Percentiles rank a stretch among this genome's conserved stretches.
phyloP scores from a whole-genome alignment of 257 asterid species.

The Scutellaria galericulata region DNA sequence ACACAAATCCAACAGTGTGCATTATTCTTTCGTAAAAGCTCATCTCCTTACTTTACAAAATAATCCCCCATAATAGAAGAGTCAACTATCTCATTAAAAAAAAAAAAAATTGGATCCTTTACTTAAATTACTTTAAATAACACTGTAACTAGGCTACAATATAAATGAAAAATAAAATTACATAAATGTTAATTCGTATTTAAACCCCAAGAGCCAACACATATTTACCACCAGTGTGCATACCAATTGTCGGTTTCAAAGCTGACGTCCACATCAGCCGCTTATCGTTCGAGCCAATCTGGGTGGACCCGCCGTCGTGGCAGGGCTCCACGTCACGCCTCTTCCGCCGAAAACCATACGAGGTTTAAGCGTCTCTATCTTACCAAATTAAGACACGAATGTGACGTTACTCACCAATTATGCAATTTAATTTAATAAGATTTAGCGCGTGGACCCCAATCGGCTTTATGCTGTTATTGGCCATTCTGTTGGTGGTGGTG shows the following conservation, averaged over 20 bases:
- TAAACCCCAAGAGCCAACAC: too few species aligned
- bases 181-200: too few species aligned
- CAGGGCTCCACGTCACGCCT: conserved; percentile 34
- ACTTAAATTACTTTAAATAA: too few species aligned
- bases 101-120: too few species aligned
- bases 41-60: too few species aligned
- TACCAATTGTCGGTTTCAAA: neutral
- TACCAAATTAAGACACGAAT: conserved; percentile 5
- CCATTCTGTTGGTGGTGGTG: neutral
- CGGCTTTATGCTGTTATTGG: neutral
- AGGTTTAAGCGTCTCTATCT: conserved; percentile 34
- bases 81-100: too few species aligned
- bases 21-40: too few species aligned
- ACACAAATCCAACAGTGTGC: too few species aligned
- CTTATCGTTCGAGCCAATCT: conserved; percentile 33
- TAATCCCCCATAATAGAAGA: too few species aligned
- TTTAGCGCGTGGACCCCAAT: conserved; percentile 22
- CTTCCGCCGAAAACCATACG: conserved; percentile 12
- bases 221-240: too few species aligned
- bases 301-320: neutral
- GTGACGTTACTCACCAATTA: neutral
- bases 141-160: too few species aligned
- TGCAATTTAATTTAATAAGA: neutral
- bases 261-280: conserved; percentile 23
- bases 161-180: too few species aligned